Base-by-base conservation (phyloP, 305 asterid genomes). In the Fraxinus sp. region DNA sequence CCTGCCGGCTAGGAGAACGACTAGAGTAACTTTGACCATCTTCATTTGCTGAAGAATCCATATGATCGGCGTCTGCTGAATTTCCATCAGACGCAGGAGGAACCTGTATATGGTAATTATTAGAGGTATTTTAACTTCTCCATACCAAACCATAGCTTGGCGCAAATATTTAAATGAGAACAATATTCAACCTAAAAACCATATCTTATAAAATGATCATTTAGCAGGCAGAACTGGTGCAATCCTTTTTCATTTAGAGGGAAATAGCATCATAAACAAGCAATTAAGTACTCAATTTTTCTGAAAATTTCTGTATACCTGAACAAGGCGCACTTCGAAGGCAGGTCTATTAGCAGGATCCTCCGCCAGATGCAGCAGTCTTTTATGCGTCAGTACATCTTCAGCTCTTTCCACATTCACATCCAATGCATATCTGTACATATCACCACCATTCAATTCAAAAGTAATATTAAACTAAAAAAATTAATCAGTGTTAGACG, bases 351-450 rank as follows among this genome's bases (percentile, higher is more conserved):
- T 88, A 70, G 46, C 84, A 30, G 91, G 90, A 79, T 88, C 90
- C 84, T 82, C 85, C 24, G 92, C 92, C 32, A 83, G 81, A 72
- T 79, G 83, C 59, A 89, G 79, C 30, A 89, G 68, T 76, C 88
- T 82, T 86, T 86, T 89, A 64, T 89, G 92, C 72, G 85, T 86
- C 39, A 89, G 86, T 76, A 89, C 92, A 85, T 89, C 91, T 79
- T 89, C 92, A 39, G 92, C 92, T 72, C 92, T 86, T 72, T 89
- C 92, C 86, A 89, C 91, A 78, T 88, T 88, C 80, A 89, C 92
- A 88, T 89, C 92, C 88, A 86, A 83, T 14, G 89, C 89, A 79
- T 89, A 89, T 71, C 92, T 89, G 74, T 83, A 82, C 14, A 62
- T 37, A 70, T 72, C 20, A 68, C 33, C 78, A 20, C n/a, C 44